Base-by-base conservation (phyloP, 305 asterid genomes). In the Vinca major region DNA sequence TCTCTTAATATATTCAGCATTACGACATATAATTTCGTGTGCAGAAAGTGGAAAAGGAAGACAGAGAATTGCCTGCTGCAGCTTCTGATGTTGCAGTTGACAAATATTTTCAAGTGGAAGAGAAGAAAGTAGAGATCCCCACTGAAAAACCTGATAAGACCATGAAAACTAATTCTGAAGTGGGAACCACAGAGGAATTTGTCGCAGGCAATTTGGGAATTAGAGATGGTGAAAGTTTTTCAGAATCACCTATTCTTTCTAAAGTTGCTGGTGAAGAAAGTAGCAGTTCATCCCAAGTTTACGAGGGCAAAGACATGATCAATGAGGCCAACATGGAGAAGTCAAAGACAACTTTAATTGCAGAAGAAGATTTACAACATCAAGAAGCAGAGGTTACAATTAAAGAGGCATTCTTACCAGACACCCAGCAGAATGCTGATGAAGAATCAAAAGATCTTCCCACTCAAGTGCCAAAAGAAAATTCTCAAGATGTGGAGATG, bases 141-240 rank as follows among this genome's bases (percentile, higher is more conserved):
- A 71, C 63, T 64, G 53, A 57, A 64, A 79, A 68, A 65, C 78
- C 57, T 78, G 70, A 73, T 40, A 73, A 65, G 19, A 71, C 61
- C 43, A 43, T 21, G 17, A 52, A 53, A 21, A 19, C 51, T 40
- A 45, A 53, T 60, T 66, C 45, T 52, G 73, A 66, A 43, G 73
- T 53, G 19, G 72, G 62, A 52, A 51, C 47, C 45, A 26, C 21
- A 36, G 66, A 63, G 65, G 63, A 74, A 51, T 65, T 56, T 49
- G 67, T 17, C 13, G 60, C 66, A 57, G 65, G 70, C 67, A 44
- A 62, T 62, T 52, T 37, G 33, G 54, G 66, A 71, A 41, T 69
- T 58, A 63, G 66, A 60, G 88, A 73, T 73, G 83, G 77, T 12
- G 81, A 74, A 62, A 50, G 16, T 2, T 57, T 82, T 84, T 79